Evolutionary conservation across 768 basidiomycete genomes (phyloP).

Genomic region (Lentinula boryana): DNA sequence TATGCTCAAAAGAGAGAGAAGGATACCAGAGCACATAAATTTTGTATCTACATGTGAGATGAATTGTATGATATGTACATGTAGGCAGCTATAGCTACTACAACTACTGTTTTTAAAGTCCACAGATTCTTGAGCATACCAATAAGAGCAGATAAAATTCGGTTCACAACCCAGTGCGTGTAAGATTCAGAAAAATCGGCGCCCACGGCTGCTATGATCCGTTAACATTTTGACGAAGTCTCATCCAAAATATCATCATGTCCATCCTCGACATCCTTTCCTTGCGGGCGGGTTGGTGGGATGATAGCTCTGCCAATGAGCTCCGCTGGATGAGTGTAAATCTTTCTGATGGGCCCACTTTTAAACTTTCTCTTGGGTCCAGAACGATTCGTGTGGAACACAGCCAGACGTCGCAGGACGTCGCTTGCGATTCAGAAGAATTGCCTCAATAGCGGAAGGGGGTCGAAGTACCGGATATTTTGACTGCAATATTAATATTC

Average conservation of each 20-base stretch:
- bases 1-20: conserved; percentile 3
- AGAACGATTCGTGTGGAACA: not conserved
- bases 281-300: not conserved
- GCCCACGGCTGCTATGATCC: no score
- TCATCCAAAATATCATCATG: no score
- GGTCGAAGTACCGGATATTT: conserved; percentile 7
- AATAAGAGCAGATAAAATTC: no score
- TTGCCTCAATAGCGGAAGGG: not conserved
- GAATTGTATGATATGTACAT: not conserved
- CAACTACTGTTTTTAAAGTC: no score
- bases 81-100: no score
- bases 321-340: not conserved
- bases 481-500: no score
- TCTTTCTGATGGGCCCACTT: not conserved
- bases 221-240: no score
- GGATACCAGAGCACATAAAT: not conserved
- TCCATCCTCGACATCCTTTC: not conserved
- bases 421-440: not conserved
- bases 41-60: not conserved
- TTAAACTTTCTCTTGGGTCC: not conserved
- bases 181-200: no score
- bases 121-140: no score
- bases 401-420: not conserved
- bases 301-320: not conserved
- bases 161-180: no score